Percentiles rank a stretch among this genome's conserved stretches.
These are phyloP conservation scores for Fraxinus floribunda DNA, from an alignment of 305 asterid genomes.

Conservation along the genomic window DNA sequence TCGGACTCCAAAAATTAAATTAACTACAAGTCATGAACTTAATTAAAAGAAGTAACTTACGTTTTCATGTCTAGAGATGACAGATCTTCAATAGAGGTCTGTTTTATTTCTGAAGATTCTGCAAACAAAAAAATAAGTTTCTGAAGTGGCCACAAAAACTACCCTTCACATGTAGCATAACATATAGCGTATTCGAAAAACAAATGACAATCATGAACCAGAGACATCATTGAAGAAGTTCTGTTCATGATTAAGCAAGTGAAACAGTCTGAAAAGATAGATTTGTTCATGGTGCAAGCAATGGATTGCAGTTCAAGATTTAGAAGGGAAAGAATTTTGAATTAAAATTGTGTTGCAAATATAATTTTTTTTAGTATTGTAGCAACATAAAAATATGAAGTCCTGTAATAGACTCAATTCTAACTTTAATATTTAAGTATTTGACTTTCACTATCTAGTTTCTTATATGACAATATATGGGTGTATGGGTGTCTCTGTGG, in stretches of 20 bases:
- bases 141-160: constrained; percentile 7
- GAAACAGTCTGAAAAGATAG: neutral
- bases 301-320: neutral
- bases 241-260: neutral
- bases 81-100: constrained; percentile 58
- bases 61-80: constrained; percentile 77
- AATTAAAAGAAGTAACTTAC: constrained; percentile 43
- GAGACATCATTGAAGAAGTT: neutral
- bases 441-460: neutral
- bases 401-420: neutral
- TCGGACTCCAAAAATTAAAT: neutral
- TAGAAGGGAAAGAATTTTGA: neutral
- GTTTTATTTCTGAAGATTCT: constrained; percentile 68
- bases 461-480: neutral
- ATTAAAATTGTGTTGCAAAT: neutral
- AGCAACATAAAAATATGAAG: neutral
- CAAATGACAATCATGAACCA: neutral
- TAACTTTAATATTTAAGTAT: neutral
- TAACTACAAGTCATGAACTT: constrained; percentile 3
- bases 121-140: constrained; percentile 31
- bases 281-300: neutral
- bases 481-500: neutral
- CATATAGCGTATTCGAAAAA: constrained; percentile 5
- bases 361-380: neutral
- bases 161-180: neutral